Conservation (phyloP, 2,329 filamentous ascomycete genomes). For the Penicillium brasilianum region DNA sequence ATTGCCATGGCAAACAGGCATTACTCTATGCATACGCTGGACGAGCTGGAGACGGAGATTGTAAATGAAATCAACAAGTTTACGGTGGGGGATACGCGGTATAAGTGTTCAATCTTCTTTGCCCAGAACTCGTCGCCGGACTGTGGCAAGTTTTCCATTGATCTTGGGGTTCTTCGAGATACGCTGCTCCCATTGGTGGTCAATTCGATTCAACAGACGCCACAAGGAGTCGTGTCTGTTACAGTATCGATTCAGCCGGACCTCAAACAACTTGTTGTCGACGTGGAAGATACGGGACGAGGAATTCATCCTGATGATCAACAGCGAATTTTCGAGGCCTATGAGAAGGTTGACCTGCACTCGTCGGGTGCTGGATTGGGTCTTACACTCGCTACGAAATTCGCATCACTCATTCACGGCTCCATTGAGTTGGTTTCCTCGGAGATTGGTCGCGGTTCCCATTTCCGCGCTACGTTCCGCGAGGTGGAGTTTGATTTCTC, state of each 20-base stretch:
- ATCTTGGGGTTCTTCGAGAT: conserved; percentile 16
- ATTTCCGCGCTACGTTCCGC: conserved; percentile 20
- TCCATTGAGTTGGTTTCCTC: conserved; percentile 17
- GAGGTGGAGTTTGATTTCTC: conserved; percentile 5
- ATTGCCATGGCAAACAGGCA: conserved; percentile 21
- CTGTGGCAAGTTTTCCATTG: conserved; percentile 5
- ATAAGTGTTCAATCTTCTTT: conserved; percentile 10
- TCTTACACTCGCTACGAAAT: conserved; percentile 19
- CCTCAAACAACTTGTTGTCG: conserved; percentile 7
- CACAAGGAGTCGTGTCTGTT: conserved; percentile 12
- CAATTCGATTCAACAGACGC: conserved; percentile 15
- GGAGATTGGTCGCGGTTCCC: conserved; percentile 12
- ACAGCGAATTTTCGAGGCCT: conserved; percentile 18
- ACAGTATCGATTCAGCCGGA: background rate
- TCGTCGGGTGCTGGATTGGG: conserved; percentile 22
- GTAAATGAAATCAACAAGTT: conserved; percentile 3
- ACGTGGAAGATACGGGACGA: conserved; percentile 17
- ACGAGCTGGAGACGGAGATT: conserved; percentile 16
- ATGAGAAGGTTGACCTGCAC: conserved; percentile 17
- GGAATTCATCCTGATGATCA: conserved; percentile 17
- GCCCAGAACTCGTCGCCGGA: background rate
- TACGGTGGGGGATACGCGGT: conserved; percentile 12
- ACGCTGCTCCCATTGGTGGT: conserved; percentile 14
- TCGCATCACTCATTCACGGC: conserved; percentile 17
- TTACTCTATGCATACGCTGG: conserved; percentile 6